Evolutionary conservation across 2,329 filamentous ascomycete species (phyloP), one percentile per base, ranked within the genome.

Genomic region (Colletotrichum sp.): DNA sequence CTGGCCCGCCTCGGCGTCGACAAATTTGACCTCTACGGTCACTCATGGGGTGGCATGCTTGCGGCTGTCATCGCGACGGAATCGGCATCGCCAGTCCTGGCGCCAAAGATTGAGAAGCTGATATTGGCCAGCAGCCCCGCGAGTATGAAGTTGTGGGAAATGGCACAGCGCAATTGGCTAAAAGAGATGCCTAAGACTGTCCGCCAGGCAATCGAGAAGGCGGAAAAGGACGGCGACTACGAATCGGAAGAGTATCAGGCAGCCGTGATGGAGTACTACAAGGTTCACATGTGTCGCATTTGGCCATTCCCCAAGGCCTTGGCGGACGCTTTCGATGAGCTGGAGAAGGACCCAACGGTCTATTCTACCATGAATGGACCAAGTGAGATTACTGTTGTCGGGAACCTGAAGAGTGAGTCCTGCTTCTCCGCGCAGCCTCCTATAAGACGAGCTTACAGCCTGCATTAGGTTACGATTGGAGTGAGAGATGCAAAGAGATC

Each of bases 1-100:
- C 75, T 89, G 8, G 44, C 77, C 1, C 80, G 85, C 60, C 82
- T 91, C 0, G 82, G 81, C 0, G 83, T 91, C 34, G 68, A 81
- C 2, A 64, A 79, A 0, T 88, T 88, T 72, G 84, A 88, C 75
- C 71, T 90, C 0, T 82, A 87, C 1, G 89, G 89, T 2, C 88
- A 91, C 44, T 87, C 84, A 24, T 91, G 89, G 89, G 89, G 90
- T 18, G 90, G 87, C 0, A 89, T 91, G 87, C 81, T 91, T 1
- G 88, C 81, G 3, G 83, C 83, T 0, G 79, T 84, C 34, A 88
- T 85, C 81, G 88, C 88, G 0, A 65, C 69, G 12, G 39, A 52
- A 39, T 52, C 69, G 16, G 21, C 59, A 2, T 78, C 79, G 12
- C 82, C 67, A 18, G 34, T 77, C 4, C 49, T 71, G 2, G 63